These are phyloP conservation scores for Cydonia oblonga DNA, from an alignment of 331 rosid genomes.

Conservation along the genomic window DNA sequence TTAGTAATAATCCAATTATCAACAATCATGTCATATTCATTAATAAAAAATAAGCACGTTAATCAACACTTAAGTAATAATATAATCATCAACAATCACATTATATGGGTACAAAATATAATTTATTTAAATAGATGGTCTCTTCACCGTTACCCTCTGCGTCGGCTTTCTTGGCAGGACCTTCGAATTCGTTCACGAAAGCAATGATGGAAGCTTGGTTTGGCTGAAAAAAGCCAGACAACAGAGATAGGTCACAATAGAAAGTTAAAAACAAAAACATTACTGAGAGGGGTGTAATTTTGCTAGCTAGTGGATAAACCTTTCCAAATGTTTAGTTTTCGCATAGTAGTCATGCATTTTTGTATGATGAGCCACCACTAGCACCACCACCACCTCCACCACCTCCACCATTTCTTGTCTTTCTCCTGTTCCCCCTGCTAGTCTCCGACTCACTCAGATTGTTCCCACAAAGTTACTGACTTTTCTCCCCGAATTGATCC, in stretches of 20 bases:
- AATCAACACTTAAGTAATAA: too few species aligned
- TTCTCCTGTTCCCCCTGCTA: slow-evolving; percentile 18
- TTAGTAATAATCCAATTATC: too few species aligned
- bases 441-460: slow-evolving; percentile 4
- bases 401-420: slow-evolving; percentile 66
- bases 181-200: slow-evolving; percentile 4
- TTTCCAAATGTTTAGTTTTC: slow-evolving; percentile 41
- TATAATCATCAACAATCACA: too few species aligned
- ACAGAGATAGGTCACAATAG: neutral
- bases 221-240: slow-evolving; percentile 11
- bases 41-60: too few species aligned
- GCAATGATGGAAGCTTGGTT: neutral
- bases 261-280: slow-evolving; percentile 1
- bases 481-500: neutral
- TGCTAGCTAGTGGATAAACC: slow-evolving; percentile 35
- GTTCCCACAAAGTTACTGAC: slow-evolving; percentile 1
- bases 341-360: slow-evolving; percentile 17
- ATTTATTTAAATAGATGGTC: too few species aligned
- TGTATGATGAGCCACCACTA: slow-evolving; percentile 61
- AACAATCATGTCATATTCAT: too few species aligned
- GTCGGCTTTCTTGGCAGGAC: slow-evolving; percentile 25
- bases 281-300: neutral
- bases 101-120: too few species aligned
- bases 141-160: neutral
- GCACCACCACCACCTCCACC: slow-evolving; percentile 43